Evolutionary conservation across 163 green algal species (phyloP), one percentile per base, ranked within the genome.

Genomic region (Volvox carteri): DNA sequence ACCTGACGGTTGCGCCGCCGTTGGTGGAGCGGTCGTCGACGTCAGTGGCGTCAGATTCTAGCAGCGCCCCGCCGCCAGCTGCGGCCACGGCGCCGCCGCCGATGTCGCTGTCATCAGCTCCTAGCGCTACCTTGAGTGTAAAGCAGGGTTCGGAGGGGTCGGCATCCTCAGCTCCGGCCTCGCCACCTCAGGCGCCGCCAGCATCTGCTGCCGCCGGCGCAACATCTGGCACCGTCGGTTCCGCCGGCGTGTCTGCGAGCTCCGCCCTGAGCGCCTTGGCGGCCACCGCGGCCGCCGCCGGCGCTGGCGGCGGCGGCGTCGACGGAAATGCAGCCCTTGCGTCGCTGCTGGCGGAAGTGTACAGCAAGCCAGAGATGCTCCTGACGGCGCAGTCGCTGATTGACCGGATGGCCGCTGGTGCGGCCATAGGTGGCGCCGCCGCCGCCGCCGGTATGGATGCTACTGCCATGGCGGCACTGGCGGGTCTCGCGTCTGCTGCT

Each of bases 301-400:
- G 7, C 25, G 78, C 28, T 8, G 37, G 12, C 0, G 78, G 78
- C 28, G 58, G 7, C 25, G 78, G 56, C 37, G 54, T 42, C 42
- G 73, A 80, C 2, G 44, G 33, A 12, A 70, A 68, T 52, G 50
- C 48, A 9, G 75, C 73, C 0, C 77, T 87, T 5, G 80, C 80
- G 42, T 48, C 80, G 12, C 80, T 87, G 62, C 80, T 87, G 6
- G 62, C 65, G 30, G 62, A 67, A 4, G 54, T 79, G 9, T 87
- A 87, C 80, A 87, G 62, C 44, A 87, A 87, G 62, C 80, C 80
- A 16, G 80, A 78, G 42, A 78, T 67, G 58, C 2, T 78, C 21
- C 11, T 78, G 44, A 87, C 62, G 62, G 80, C 80, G 58, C 62
- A 78, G 65, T 46, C 80, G 30, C 21, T 87, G 8, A 72, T 87